These are phyloP conservation scores for Globisporangium carolinianum DNA, from an alignment of 352 stramenopile species.

Conservation along the genomic window DNA sequence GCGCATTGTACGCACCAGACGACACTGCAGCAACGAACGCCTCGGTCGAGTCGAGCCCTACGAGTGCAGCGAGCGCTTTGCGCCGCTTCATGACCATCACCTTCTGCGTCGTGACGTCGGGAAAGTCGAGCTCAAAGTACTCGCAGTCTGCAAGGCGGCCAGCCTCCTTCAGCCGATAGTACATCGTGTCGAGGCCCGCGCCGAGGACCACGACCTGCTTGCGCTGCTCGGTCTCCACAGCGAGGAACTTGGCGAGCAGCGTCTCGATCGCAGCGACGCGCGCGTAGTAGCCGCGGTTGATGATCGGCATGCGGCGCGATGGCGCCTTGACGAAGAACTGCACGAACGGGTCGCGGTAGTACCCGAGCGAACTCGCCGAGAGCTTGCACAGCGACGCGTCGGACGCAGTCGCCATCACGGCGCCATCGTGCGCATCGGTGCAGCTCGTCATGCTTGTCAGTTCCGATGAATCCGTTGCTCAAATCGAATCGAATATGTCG, in stretches of 20 bases:
- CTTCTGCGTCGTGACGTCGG: constrained; percentile 75
- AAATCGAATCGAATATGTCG: no score
- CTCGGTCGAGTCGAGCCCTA: constrained; percentile 29
- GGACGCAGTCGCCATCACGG: constrained; percentile 74
- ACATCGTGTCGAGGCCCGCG: constrained; percentile 81
- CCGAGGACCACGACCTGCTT: constrained; percentile 80
- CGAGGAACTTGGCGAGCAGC: constrained; percentile 65
- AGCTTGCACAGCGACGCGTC: constrained; percentile 85
- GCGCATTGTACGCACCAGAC: constrained; percentile 16
- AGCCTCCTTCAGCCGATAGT: constrained; percentile 57
- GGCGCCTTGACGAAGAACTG: constrained; percentile 77
- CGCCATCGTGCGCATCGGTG: constrained; percentile 39
- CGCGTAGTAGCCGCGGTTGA: constrained; percentile 87
- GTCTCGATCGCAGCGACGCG: constrained; percentile 65
- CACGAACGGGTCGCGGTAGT: constrained; percentile 75
- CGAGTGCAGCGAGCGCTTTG: constrained; percentile 41
- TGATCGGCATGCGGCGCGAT: constrained; percentile 83
- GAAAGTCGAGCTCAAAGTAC: constrained; percentile 86
- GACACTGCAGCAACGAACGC: constrained; percentile 52
- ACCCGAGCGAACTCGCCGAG: constrained; percentile 67
- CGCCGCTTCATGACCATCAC: constrained; percentile 65
- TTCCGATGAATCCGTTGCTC: not conserved
- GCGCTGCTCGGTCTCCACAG: constrained; percentile 2
- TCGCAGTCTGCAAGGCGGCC: constrained; percentile 33
- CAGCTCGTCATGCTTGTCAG: not conserved